Percentiles rank a stretch among this genome's conserved stretches.
Evolutionary conservation across 2,329 filamentous ascomycete species (phyloP).

Genomic region (Aschersonia sp.): DNA sequence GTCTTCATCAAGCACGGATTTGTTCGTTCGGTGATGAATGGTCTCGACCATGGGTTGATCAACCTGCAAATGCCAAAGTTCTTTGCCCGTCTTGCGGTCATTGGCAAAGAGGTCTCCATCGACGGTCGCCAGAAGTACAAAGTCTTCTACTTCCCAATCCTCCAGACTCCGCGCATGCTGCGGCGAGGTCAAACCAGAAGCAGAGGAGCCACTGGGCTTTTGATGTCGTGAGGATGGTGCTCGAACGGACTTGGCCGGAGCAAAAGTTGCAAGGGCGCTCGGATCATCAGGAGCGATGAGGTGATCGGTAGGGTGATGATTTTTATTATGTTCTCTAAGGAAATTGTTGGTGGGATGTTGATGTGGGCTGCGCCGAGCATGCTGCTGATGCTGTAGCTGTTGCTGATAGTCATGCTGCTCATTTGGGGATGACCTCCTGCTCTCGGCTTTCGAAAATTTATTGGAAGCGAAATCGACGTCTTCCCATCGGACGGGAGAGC

Average conservation of each 20-base stretch:
- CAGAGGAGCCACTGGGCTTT: slow-evolving; percentile 37
- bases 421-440: neutral
- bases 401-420: slow-evolving; percentile 8
- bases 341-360: slow-evolving; percentile 1
- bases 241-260: slow-evolving; percentile 93
- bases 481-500: neutral
- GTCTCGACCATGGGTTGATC: slow-evolving; percentile 86
- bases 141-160: slow-evolving; percentile 99
- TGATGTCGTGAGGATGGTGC: slow-evolving; percentile 60
- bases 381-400: slow-evolving; percentile 9
- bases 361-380: slow-evolving; percentile 3
- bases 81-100: slow-evolving; percentile 72
- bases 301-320: slow-evolving; percentile 4
- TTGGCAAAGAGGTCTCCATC: slow-evolving; percentile 89
- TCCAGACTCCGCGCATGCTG: slow-evolving; percentile 90
- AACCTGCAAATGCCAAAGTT: slow-evolving; percentile 74
- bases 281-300: slow-evolving; percentile 44
- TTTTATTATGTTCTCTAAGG: slow-evolving; percentile 9
- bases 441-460: slow-evolving; percentile 1
- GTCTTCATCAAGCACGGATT: slow-evolving; percentile 43
- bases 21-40: slow-evolving; percentile 60
- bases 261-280: slow-evolving; percentile 95
- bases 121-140: slow-evolving; percentile 99
- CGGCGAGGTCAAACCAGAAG: slow-evolving; percentile 63
- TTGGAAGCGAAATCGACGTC: neutral